Conservation (phyloP, 1,284 basidiomycete species). For the Cryptococcus maquisensis region DNA sequence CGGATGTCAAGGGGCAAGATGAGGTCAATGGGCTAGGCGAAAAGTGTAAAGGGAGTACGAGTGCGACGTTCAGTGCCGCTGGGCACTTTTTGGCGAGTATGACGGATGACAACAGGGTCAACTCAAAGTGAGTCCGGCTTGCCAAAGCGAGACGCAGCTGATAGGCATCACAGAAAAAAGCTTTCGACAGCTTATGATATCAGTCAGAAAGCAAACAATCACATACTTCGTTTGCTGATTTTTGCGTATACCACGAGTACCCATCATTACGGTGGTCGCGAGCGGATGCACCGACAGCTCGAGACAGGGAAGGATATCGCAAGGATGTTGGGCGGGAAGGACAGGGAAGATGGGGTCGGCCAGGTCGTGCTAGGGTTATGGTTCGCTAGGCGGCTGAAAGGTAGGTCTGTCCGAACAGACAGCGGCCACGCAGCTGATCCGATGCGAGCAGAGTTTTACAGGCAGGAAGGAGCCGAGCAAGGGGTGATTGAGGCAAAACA, state of each 20-base stretch:
- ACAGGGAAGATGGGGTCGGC: slow-evolving; percentile 35
- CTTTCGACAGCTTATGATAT: slow-evolving; percentile 34
- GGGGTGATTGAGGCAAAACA: slow-evolving; percentile 2
- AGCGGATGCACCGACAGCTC: slow-evolving; percentile 31
- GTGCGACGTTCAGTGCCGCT: slow-evolving; percentile 26
- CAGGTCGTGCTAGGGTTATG: slow-evolving; percentile 35
- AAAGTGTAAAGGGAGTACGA: slow-evolving; percentile 30
- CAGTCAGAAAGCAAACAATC: slow-evolving; percentile 23
- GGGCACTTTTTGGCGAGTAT: slow-evolving; percentile 34
- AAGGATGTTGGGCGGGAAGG: slow-evolving; percentile 31
- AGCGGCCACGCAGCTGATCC: not conserved
- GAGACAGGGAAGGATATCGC: slow-evolving; percentile 35
- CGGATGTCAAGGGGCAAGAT: not conserved
- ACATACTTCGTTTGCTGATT: slow-evolving; percentile 32
- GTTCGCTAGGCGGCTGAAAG: slow-evolving; percentile 35
- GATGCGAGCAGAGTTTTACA: slow-evolving; percentile 12
- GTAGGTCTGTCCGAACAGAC: slow-evolving; percentile 6
- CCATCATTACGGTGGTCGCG: slow-evolving; percentile 32
- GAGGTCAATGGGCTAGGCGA: slow-evolving; percentile 22
- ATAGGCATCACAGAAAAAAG: slow-evolving; percentile 22
- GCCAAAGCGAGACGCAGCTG: not conserved
- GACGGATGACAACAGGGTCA: slow-evolving; percentile 28
- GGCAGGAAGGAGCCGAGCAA: slow-evolving; percentile 12
- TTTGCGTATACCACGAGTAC: slow-evolving; percentile 42
- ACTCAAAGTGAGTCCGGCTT: slow-evolving; percentile 33